Base-by-base conservation (phyloP, 805 yeast genomes). In the Zygosaccharomyces pseudorouxii region DNA sequence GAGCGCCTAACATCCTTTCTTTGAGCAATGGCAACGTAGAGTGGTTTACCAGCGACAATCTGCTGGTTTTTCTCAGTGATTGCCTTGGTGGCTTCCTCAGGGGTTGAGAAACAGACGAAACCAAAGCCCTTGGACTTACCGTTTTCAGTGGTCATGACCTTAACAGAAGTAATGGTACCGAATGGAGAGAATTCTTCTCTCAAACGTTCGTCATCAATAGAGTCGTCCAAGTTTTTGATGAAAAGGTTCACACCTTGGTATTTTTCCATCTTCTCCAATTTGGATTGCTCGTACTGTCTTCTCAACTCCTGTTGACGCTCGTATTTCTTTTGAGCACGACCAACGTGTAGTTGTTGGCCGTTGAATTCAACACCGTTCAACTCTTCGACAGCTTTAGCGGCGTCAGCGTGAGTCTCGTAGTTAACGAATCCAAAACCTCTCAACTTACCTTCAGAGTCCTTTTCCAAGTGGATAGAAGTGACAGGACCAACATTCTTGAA, bases 21-120 rank as follows among this genome's bases (percentile, higher is more conserved):
- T 81, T 93, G 99, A 62, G 99, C 99, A 68, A 93, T 82, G 53
- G 97, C 97, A 74, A 93, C 99, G 71, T 92, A 93, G 69, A 93
- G 79, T 65, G 98, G 99, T 81, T 93, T 93, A 70, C 90, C 89
- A 62, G 82, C 84, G 62, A 93, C 81, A 84, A 92, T 86, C 71
- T 89, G 86, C 76, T 89, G 97, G 82, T 92, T 89, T 96, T 92
- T 90, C 79, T 92, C 99, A 62, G 92, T 80, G 71, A 92, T 89
- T 58, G 99, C 99, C 77, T 89, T 89, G 65, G 96, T 87, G 61
- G 99, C 99, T 81, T 93, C 99, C 73, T 93, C 99, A 67, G 98
- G 97, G 56, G 93, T 73, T 49, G 96, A 82, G 86, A 84, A 93
- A 76, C 99, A 89, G 62, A 93, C 99, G 70, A 93, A 93, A 67